These are phyloP conservation scores for Lentinula sp. DNA, from an alignment of 768 basidiomycete genomes.

Conservation along the genomic window DNA sequence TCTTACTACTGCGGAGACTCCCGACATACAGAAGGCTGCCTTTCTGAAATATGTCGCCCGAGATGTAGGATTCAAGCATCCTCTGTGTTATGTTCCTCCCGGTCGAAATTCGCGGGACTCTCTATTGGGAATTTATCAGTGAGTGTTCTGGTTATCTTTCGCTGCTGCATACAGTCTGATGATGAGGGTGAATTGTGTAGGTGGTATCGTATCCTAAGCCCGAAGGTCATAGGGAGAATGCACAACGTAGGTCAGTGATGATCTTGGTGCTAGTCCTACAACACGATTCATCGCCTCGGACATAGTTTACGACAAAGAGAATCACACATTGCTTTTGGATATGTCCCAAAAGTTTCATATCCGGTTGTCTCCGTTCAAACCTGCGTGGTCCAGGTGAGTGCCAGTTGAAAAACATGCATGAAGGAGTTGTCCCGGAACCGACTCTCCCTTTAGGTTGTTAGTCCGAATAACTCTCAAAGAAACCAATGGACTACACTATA, in stretches of 20 bases:
- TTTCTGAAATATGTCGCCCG: conserved; percentile 44
- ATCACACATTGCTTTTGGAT: conserved; percentile 42
- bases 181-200: conserved; percentile 18
- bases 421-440: neutral
- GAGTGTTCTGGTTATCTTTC: conserved; percentile 5
- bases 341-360: conserved; percentile 49
- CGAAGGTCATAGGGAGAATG: conserved; percentile 34
- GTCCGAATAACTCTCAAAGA: conserved; percentile 47
- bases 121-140: conserved; percentile 57
- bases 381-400: conserved; percentile 40
- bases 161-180: neutral
- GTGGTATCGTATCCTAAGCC: conserved; percentile 64
- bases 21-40: conserved; percentile 42
- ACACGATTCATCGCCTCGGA: too few species aligned
- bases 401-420: neutral
- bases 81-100: conserved; percentile 43
- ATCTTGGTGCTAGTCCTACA: neutral
- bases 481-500: conserved; percentile 32
- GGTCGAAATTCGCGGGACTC: conserved; percentile 46
- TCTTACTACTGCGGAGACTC: conserved; percentile 41
- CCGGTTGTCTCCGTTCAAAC: conserved; percentile 36
- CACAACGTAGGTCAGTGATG: conserved; percentile 35
- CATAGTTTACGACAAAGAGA: conserved; percentile 42
- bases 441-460: conserved; percentile 20
- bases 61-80: conserved; percentile 55